These are phyloP conservation scores for Globisporangium barbulae DNA, from an alignment of 352 stramenopile genomes.

Conservation along the genomic window DNA sequence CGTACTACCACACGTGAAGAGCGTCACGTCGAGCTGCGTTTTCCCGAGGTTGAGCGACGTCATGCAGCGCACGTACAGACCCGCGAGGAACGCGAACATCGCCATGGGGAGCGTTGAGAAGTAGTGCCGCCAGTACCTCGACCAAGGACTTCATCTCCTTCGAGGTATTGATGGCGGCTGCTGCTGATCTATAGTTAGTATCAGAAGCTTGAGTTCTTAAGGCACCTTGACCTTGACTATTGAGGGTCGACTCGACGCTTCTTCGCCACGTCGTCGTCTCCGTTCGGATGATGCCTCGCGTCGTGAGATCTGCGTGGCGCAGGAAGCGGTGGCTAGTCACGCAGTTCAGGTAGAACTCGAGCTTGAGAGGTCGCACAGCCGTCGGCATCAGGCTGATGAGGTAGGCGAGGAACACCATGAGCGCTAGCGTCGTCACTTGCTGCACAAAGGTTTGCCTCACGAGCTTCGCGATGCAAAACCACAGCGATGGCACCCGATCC, in stretches of 20 bases:
- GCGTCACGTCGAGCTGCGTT: background rate
- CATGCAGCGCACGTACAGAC: background rate
- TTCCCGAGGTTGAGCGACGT: background rate
- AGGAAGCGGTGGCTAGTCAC: background rate
- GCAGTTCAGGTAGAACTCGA: slow-evolving; percentile 7
- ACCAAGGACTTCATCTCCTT: background rate
- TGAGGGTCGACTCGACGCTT: background rate
- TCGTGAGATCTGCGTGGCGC: background rate
- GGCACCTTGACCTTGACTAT: background rate
- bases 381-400: background rate
- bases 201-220: background rate
- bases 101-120: slow-evolving; percentile 1
- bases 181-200: background rate
- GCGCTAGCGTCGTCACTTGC: slow-evolving; percentile 6
- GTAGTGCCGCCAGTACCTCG: background rate
- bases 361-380: background rate
- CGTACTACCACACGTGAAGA: too few relatives aligned
- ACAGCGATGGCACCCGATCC: background rate
- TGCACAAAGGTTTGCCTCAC: background rate
- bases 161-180: background rate
- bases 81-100: background rate
- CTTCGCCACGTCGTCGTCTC: background rate
- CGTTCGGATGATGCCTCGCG: background rate
- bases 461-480: slow-evolving; percentile 8
- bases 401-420: slow-evolving; percentile 3